Conservation (phyloP, 768 basidiomycete species). For the Dentipellis fragilis region DNA sequence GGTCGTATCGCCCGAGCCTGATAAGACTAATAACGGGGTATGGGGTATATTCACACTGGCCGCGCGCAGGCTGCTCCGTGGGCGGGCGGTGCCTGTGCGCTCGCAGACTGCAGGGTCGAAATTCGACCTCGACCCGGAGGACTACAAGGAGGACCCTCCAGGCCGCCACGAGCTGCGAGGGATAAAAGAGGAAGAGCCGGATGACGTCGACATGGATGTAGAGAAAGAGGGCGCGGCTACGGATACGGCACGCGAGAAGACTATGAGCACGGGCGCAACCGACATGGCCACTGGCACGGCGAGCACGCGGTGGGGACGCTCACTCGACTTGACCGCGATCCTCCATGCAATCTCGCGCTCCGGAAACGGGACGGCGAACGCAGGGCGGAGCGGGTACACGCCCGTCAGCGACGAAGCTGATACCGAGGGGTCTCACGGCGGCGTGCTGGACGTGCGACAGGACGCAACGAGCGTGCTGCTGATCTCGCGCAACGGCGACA, state of each 20-base stretch:
- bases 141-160: background rate
- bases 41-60: background rate
- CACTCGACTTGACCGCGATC: no score
- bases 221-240: background rate
- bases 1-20: background rate
- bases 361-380: no score
- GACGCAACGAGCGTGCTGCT: no score
- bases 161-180: background rate
- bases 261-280: background rate
- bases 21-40: background rate
- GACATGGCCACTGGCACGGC: background rate
- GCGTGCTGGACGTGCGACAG: no score
- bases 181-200: background rate
- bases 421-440: no score
- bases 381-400: no score
- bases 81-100: background rate
- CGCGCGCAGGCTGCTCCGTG: background rate
- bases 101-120: background rate
- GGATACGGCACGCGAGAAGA: background rate
- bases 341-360: no score
- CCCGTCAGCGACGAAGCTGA: no score
- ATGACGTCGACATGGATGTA: background rate
- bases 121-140: background rate
- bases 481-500: no score
- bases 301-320: background rate